These are phyloP conservation scores for Asterionellopsis glacialis DNA, from an alignment of 108 stramenopile genomes.

Conservation along the genomic window DNA sequence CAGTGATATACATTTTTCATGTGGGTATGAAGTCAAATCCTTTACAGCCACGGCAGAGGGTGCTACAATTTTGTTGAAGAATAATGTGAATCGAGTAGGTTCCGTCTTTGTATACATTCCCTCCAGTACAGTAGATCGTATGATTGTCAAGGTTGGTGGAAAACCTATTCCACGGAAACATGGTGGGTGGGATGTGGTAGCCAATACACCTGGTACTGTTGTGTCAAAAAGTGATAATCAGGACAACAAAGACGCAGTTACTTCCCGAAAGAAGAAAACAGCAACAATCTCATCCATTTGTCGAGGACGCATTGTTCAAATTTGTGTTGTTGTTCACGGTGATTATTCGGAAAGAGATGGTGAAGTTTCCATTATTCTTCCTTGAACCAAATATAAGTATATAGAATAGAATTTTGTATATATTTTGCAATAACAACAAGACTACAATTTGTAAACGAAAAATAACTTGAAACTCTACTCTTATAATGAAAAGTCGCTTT, in stretches of 20 bases:
- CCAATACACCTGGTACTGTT: conserved; percentile 39
- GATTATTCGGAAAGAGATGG: conserved; percentile 43
- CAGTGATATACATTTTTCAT: conserved; percentile 87
- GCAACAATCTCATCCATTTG: not conserved
- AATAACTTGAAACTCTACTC: too few species aligned
- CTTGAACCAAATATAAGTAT: not conserved
- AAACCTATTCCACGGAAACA: conserved; percentile 1
- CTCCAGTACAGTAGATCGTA: conserved; percentile 20
- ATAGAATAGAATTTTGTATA: too few species aligned
- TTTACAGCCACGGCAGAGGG: conserved; percentile 27
- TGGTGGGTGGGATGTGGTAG: conserved; percentile 44
- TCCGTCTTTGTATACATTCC: conserved; percentile 67
- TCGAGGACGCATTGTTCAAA: conserved; percentile 40
- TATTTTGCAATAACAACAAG: too few species aligned
- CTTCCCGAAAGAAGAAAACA: not conserved
- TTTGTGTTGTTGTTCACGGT: conserved; percentile 35
- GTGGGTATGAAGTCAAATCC: conserved; percentile 76
- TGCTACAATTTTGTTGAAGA: conserved; percentile 39
- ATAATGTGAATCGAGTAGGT: conserved; percentile 50
- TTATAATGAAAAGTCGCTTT: too few species aligned
- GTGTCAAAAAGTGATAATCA: conserved; percentile 8
- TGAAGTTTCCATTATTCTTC: conserved; percentile 8
- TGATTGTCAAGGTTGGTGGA: conserved; percentile 45
- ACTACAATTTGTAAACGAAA: too few species aligned
- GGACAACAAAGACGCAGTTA: not conserved